Evolutionary conservation across 2,329 filamentous ascomycete genomes (phyloP).

Genomic region (Cytospora chrysosperma): DNA sequence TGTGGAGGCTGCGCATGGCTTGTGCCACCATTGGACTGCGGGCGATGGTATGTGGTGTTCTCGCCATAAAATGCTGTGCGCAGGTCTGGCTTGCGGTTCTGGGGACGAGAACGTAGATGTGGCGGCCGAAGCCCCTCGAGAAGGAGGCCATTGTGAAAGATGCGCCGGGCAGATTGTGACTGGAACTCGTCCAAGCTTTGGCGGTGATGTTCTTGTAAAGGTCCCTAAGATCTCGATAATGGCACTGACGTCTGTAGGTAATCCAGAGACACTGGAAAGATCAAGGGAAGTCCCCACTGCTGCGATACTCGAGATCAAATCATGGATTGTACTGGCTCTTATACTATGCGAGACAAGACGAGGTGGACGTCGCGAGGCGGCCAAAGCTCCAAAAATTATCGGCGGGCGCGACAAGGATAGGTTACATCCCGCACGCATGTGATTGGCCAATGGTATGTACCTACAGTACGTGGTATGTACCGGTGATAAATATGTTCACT

Average conservation of each 20-base stretch:
- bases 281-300: not conserved
- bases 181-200: not conserved
- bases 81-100: slow-evolving; percentile 23
- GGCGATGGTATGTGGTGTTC: slow-evolving; percentile 1
- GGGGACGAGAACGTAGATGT: slow-evolving; percentile 27
- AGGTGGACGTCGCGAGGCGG: slow-evolving; percentile 11
- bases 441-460: slow-evolving; percentile 11
- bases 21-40: slow-evolving; percentile 7
- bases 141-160: slow-evolving; percentile 35
- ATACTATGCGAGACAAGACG: not conserved
- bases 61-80: slow-evolving; percentile 14
- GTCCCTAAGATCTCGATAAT: not conserved
- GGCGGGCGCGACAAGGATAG: slow-evolving; percentile 14
- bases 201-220: not conserved
- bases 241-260: not conserved
- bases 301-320: not conserved
- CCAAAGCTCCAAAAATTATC: slow-evolving; percentile 17
- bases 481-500: no score
- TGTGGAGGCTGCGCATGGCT: slow-evolving; percentile 21
- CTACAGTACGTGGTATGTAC: no score
- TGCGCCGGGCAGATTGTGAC: not conserved
- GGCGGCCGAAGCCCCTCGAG: slow-evolving; percentile 33
- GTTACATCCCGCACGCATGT: not conserved
- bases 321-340: not conserved
- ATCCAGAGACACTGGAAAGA: not conserved